Evolutionary conservation across 1,139 yeast species (phyloP).

Genomic region (Saccharomyces pastorianus): DNA sequence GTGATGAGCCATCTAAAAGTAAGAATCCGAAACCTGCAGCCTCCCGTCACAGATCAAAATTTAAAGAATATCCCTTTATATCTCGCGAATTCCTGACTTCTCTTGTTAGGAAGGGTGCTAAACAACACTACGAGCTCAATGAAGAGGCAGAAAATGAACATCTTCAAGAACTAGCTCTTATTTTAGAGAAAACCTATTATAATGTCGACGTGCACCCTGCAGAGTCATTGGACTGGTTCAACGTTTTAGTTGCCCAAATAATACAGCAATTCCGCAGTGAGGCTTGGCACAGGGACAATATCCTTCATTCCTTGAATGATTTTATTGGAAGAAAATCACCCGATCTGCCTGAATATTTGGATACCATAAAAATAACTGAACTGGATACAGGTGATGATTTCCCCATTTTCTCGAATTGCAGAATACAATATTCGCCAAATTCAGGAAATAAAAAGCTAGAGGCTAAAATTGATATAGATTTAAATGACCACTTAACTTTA

Average conservation of each 20-base stretch:
- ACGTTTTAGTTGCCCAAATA: constrained; percentile 85
- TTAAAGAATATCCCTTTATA: constrained; percentile 21
- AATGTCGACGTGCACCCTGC: constrained; percentile 81
- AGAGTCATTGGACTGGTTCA: constrained; percentile 94
- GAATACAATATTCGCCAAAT: constrained; percentile 52
- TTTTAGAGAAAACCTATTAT: constrained; percentile 85
- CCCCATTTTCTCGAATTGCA: constrained; percentile 90
- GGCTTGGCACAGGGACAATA: constrained; percentile 76
- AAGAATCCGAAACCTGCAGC: constrained; percentile 15
- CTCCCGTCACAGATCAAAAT: constrained; percentile 5
- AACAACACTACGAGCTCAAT: constrained; percentile 12
- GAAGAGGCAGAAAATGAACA: constrained; percentile 29
- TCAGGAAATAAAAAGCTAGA: constrained; percentile 45
- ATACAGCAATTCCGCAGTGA: constrained; percentile 80
- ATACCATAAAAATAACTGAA: constrained; percentile 70
- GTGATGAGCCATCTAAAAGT: constrained; percentile 40
- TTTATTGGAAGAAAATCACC: constrained; percentile 34
- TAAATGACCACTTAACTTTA: constrained; percentile 80
- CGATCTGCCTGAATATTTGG: constrained; percentile 70
- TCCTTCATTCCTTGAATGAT: constrained; percentile 64
- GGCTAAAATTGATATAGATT: constrained; percentile 88
- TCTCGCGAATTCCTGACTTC: constrained; percentile 26
- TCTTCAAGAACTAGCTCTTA: constrained; percentile 35
- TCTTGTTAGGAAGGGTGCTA: constrained; percentile 24
- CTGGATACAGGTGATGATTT: constrained; percentile 91